A percentile compares a stretch with the other conserved stretches of the same genome.
phyloP scores from a whole-genome alignment of 495 filamentous ascomycete species.

The Durotheca rogersii region DNA sequence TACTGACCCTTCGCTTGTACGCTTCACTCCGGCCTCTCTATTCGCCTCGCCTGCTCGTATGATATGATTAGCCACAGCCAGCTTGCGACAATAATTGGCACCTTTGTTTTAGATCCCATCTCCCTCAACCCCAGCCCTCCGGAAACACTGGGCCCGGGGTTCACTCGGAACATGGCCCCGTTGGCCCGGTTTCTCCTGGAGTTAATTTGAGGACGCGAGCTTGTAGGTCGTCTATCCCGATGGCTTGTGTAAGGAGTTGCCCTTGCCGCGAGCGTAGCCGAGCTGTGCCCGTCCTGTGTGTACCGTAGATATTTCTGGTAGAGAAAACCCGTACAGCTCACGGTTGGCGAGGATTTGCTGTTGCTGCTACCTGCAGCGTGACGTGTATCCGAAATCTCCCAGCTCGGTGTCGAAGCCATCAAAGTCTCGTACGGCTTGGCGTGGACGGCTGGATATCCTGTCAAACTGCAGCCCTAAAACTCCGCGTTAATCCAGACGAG shows the following conservation, averaged over 20 bases:
- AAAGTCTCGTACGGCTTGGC: not conserved
- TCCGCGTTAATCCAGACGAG: constrained; percentile 29
- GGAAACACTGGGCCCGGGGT: no score
- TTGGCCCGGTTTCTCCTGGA: constrained; percentile 3
- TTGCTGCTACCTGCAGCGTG: constrained; percentile 7
- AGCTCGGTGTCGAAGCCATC: constrained; percentile 5
- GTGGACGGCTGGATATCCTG: constrained; percentile 11
- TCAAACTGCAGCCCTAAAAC: constrained; percentile 29
- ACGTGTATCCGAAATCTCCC: constrained; percentile 9
- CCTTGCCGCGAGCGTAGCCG: constrained; percentile 3
- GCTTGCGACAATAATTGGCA: no score
- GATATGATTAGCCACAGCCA: no score
- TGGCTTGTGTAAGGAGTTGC: not conserved
- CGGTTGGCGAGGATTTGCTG: no score
- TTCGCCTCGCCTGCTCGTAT: no score
- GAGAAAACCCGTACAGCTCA: no score
- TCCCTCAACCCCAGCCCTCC: constrained; percentile 21
- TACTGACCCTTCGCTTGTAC: no score
- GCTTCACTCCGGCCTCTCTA: no score
- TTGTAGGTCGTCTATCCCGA: not conserved
- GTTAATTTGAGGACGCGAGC: constrained; percentile 1
- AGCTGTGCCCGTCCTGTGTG: not conserved
- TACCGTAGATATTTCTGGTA: no score
- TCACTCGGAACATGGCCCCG: no score
- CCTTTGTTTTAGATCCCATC: constrained; percentile 29